These are phyloP conservation scores for Musa schizocarpa DNA, from an alignment of 176 grass and related monocot genomes.

Conservation along the genomic window DNA sequence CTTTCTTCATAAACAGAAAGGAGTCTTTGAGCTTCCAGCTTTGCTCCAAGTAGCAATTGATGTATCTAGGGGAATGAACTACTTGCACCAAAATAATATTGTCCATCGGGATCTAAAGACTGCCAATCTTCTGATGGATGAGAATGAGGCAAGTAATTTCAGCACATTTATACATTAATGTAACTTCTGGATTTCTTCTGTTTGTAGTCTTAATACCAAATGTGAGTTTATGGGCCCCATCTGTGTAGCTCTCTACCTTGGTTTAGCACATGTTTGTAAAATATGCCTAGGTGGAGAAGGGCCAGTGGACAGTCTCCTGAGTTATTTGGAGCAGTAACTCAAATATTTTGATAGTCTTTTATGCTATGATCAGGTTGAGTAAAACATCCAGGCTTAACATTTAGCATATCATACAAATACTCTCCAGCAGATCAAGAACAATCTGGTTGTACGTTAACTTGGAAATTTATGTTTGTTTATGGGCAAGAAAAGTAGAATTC, in stretches of 20 bases:
- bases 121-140: slow-evolving; percentile 96
- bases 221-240: too few species aligned
- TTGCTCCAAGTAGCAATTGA: slow-evolving; percentile 77
- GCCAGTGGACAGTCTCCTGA: too few species aligned
- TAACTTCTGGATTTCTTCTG: background rate
- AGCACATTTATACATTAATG: background rate
- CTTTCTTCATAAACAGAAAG: slow-evolving; percentile 90
- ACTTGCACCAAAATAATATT: slow-evolving; percentile 96
- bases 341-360: too few species aligned
- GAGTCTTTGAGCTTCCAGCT: slow-evolving; percentile 65
- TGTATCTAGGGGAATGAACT: slow-evolving; percentile 97
- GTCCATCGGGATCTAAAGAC: slow-evolving; percentile 92
- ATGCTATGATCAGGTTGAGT: too few species aligned
- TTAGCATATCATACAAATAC: too few species aligned
- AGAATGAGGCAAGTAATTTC: slow-evolving; percentile 64
- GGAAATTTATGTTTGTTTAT: too few species aligned
- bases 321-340: too few species aligned
- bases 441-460: too few species aligned
- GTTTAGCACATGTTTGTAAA: background rate
- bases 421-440: too few species aligned
- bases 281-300: too few species aligned
- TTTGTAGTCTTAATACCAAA: background rate
- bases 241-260: background rate
- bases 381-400: too few species aligned
- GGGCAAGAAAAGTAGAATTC: too few species aligned